Percentiles rank a stretch among this genome's conserved stretches.
phyloP scores from a whole-genome alignment of 352 stramenopile species.

The Pythium plurisporium region DNA sequence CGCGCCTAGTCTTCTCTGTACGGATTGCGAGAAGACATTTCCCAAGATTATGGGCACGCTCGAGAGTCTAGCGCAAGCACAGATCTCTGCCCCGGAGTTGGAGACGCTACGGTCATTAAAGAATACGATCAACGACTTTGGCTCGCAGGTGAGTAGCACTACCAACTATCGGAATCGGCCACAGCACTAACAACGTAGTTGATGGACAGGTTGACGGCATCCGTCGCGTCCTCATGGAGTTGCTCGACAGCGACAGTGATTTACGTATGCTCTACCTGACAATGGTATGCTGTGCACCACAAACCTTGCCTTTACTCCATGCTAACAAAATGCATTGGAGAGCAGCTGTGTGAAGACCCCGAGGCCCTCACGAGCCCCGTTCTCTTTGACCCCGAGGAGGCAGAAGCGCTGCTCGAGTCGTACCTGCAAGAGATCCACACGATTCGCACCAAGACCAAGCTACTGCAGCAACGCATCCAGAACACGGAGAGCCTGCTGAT shows the following conservation, averaged over 20 bases:
- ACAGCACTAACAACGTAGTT: too few relatives aligned
- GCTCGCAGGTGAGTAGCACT: slow-evolving; percentile 35
- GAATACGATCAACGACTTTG: slow-evolving; percentile 74
- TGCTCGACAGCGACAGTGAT: slow-evolving; percentile 71
- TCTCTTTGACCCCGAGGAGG: slow-evolving; percentile 62
- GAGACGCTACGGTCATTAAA: slow-evolving; percentile 66
- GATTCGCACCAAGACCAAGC: slow-evolving; percentile 55
- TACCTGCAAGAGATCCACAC: slow-evolving; percentile 82
- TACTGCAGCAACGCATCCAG: slow-evolving; percentile 66
- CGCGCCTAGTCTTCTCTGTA: background rate
- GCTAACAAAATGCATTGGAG: slow-evolving; percentile 3
- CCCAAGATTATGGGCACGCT: slow-evolving; percentile 16
- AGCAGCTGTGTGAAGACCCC: slow-evolving; percentile 3
- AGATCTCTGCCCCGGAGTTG: slow-evolving; percentile 36
- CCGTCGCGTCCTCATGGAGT: slow-evolving; percentile 57
- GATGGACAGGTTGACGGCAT: slow-evolving; percentile 59
- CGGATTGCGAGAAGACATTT: slow-evolving; percentile 17
- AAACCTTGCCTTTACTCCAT: slow-evolving; percentile 39
- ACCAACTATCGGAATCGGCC: too few relatives aligned
- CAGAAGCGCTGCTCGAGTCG: slow-evolving; percentile 71
- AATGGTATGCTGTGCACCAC: slow-evolving; percentile 44
- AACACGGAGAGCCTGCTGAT: slow-evolving; percentile 72
- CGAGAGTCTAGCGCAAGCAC: slow-evolving; percentile 18
- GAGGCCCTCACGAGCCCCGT: background rate
- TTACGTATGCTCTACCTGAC: slow-evolving; percentile 63